Evolutionary conservation across 1,284 basidiomycete genomes (phyloP).

Genomic region (Cerrena zonata): DNA sequence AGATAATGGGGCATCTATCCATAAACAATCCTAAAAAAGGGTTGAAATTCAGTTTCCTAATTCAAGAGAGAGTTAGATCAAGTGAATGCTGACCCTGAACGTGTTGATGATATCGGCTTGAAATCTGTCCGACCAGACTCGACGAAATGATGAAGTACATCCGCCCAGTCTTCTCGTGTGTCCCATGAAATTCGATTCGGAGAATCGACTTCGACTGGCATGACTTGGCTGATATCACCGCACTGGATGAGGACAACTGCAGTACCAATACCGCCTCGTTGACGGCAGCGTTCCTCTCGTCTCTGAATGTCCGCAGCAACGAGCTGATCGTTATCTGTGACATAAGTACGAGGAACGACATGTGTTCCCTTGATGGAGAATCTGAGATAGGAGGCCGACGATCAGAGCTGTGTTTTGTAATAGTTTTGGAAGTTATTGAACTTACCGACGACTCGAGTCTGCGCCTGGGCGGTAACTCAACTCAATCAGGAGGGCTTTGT

Average conservation of each 20-base stretch:
- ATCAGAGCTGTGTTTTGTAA: constrained; percentile 9
- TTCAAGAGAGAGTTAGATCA: neutral
- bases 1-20: constrained; percentile 21
- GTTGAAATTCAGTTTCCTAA: neutral
- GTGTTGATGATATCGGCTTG: constrained; percentile 68
- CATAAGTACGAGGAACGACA: constrained; percentile 61
- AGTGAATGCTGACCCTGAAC: constrained; percentile 54
- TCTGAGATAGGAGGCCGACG: constrained; percentile 32
- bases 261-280: constrained; percentile 65
- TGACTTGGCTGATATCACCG: constrained; percentile 66
- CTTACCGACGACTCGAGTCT: constrained; percentile 61
- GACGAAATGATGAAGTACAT: constrained; percentile 62
- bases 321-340: constrained; percentile 60
- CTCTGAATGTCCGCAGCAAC: constrained; percentile 68
- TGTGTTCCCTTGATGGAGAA: constrained; percentile 63
- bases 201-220: constrained; percentile 76
- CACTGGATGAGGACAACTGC: constrained; percentile 70
- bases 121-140: constrained; percentile 70
- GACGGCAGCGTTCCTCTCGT: constrained; percentile 70
- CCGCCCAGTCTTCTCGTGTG: constrained; percentile 61
- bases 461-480: constrained; percentile 45
- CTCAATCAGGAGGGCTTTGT: constrained; percentile 66
- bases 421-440: constrained; percentile 17
- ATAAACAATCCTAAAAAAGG: constrained; percentile 30
- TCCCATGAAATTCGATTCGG: constrained; percentile 72